Conservation (phyloP, 352 stramenopile species). For the Phytophthora cryptogea region DNA sequence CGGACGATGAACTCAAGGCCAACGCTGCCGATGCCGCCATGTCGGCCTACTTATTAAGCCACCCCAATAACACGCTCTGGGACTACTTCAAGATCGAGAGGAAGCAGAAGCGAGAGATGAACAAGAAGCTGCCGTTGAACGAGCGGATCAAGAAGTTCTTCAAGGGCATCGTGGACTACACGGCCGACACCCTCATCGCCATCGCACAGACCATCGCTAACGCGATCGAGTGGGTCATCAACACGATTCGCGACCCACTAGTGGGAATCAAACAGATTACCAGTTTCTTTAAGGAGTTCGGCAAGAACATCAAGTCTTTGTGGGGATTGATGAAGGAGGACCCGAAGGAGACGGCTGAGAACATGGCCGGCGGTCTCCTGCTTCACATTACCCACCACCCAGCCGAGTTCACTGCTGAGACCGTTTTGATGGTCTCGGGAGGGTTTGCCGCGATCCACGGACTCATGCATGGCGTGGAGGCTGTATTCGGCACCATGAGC, state of each 20-base stretch:
- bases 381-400: conserved; percentile 31
- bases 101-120: conserved; percentile 19
- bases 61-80: conserved; percentile 28
- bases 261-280: conserved; percentile 11
- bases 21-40: conserved; percentile 14
- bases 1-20: conserved; percentile 6
- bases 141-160: conserved; percentile 10
- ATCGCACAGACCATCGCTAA: conserved; percentile 11
- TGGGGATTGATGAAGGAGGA: conserved; percentile 27
- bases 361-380: conserved; percentile 29
- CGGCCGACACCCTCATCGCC: conserved; percentile 13
- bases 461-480: conserved; percentile 23
- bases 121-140: conserved; percentile 6
- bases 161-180: conserved; percentile 7
- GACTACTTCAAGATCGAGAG: conserved; percentile 29
- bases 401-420: conserved; percentile 32
- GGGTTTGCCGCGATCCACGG: conserved; percentile 27
- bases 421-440: conserved; percentile 14
- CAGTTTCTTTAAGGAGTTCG: conserved; percentile 22
- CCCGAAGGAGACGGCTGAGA: conserved; percentile 24
- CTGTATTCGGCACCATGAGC: conserved; percentile 27
- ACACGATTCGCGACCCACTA: conserved; percentile 16
- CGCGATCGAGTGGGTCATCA: conserved; percentile 19
- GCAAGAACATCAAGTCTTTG: conserved; percentile 23
- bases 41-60: conserved; percentile 22